These are phyloP conservation scores for Podila verticillata DNA, from an alignment of 192 early-diverging fungal genomes.

Conservation along the genomic window DNA sequence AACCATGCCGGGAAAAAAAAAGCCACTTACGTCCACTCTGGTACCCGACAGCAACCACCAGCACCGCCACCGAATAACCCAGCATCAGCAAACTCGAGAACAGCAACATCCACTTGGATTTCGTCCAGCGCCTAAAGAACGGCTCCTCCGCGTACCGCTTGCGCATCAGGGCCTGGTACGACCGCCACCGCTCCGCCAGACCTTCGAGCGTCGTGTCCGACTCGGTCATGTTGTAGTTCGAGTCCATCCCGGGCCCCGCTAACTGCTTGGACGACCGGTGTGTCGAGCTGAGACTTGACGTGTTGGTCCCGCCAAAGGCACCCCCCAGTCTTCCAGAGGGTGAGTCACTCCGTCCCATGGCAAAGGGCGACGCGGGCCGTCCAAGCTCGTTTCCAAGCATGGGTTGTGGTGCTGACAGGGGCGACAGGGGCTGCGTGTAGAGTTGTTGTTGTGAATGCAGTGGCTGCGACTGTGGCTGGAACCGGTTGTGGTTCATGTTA, in stretches of 20 bases:
- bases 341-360: background rate
- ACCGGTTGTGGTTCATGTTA: constrained; percentile 1
- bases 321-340: background rate
- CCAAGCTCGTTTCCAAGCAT: background rate
- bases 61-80: constrained; percentile 1
- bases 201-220: constrained; percentile 21
- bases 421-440: no score
- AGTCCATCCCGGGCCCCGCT: background rate
- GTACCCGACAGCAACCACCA: constrained; percentile 9
- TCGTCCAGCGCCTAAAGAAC: constrained; percentile 15
- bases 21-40: constrained; percentile 9
- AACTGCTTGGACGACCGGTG: background rate
- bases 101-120: constrained; percentile 21
- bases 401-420: no score
- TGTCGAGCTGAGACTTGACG: background rate
- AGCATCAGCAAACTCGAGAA: constrained; percentile 7
- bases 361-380: constrained; percentile 19
- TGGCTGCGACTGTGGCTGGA: background rate
- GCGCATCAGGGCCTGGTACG: constrained; percentile 14
- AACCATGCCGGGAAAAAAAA: no score
- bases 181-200: constrained; percentile 11
- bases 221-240: constrained; percentile 13
- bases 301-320: background rate
- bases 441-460: background rate
- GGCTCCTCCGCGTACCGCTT: constrained; percentile 15